phyloP scores from a whole-genome alignment of 768 basidiomycete species.

The Mycena venus region DNA sequence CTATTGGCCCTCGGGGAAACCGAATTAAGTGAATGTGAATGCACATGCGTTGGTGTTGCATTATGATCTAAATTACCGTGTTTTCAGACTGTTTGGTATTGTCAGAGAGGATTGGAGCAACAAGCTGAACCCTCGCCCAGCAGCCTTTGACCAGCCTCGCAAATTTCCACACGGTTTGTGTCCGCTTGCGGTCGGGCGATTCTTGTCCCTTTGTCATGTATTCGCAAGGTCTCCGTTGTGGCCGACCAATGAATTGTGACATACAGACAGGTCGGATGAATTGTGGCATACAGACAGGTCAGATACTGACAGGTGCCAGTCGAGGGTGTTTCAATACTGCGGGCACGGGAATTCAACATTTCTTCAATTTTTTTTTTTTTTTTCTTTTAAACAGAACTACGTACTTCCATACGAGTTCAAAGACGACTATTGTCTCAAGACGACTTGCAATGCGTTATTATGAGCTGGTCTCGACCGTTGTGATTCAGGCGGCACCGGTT shows the following conservation, averaged over 20 bases:
- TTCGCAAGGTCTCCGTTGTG: slow-evolving; percentile 19
- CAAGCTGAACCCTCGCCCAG: slow-evolving; percentile 8
- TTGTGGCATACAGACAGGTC: too few relatives aligned
- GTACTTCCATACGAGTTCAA: slow-evolving; percentile 7
- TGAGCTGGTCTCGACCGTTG: slow-evolving; percentile 15
- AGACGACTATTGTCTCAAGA: slow-evolving; percentile 5
- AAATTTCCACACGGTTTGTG: slow-evolving; percentile 19
- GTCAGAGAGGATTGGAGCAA: slow-evolving; percentile 17
- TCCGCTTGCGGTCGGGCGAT: slow-evolving; percentile 13
- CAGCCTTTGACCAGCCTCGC: slow-evolving; percentile 12
- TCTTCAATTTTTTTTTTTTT: too few relatives aligned
- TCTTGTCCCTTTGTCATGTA: slow-evolving; percentile 18
- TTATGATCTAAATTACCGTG: slow-evolving; percentile 13
- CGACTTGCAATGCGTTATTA: slow-evolving; percentile 6
- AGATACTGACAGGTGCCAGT: slow-evolving; percentile 14
- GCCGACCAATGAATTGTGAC: slow-evolving; percentile 16
- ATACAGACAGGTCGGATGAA: slow-evolving; percentile 4
- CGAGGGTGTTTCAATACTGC: slow-evolving; percentile 20
- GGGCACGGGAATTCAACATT: too few relatives aligned
- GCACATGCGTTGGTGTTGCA: slow-evolving; percentile 17
- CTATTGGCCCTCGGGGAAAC: slow-evolving; percentile 19
- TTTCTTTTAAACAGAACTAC: slow-evolving; percentile 16
- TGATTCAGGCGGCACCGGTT: slow-evolving; percentile 8
- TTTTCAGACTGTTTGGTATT: slow-evolving; percentile 20
- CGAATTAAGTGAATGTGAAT: slow-evolving; percentile 15